A percentile compares a stretch with the other conserved stretches of the same genome.
Evolutionary conservation across 2,329 filamentous ascomycete species (phyloP).

Genomic region (Paecilomyces variotii): DNA sequence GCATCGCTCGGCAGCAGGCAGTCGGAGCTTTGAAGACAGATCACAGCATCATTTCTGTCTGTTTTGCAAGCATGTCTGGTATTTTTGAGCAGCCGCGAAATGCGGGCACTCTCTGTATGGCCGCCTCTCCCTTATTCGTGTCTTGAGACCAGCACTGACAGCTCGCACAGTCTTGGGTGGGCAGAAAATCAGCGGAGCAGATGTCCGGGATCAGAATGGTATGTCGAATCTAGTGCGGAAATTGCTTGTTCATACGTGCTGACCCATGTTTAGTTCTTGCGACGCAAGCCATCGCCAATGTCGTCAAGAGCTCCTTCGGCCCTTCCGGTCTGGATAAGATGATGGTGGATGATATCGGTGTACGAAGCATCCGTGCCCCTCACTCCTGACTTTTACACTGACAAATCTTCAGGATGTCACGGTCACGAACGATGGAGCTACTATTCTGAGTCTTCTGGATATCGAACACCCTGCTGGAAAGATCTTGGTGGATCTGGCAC

Average conservation of each 20-base stretch:
- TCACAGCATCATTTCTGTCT: constrained; percentile 3
- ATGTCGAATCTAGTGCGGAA: constrained; percentile 26
- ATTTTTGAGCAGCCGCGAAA: constrained; percentile 95
- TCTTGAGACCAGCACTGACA: constrained; percentile 20
- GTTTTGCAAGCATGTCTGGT: constrained; percentile 61
- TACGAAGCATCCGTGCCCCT: constrained; percentile 39
- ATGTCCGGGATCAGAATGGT: constrained; percentile 97
- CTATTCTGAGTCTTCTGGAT: constrained; percentile 88
- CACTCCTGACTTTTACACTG: constrained; percentile 1
- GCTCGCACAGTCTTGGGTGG: constrained; percentile 68
- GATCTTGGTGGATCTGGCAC: constrained; percentile 93
- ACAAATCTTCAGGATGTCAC: constrained; percentile 67
- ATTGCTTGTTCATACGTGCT: constrained; percentile 5
- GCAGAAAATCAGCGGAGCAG: constrained; percentile 91
- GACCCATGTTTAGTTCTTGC: constrained; percentile 59
- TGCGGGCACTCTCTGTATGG: constrained; percentile 75
- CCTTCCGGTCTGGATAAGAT: constrained; percentile 98
- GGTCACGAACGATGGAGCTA: constrained; percentile 97
- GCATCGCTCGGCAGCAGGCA: constrained; percentile 11
- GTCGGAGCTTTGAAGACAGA: constrained; percentile 14
- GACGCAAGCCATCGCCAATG: constrained; percentile 95
- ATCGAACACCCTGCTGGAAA: constrained; percentile 97
- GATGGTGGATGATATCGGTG: constrained; percentile 99
- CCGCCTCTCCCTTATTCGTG: constrained; percentile 4
- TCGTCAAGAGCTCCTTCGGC: constrained; percentile 97